phyloP scores from a whole-genome alignment of 176 grass and related monocot genomes.

The Alloteropsis semialata region DNA sequence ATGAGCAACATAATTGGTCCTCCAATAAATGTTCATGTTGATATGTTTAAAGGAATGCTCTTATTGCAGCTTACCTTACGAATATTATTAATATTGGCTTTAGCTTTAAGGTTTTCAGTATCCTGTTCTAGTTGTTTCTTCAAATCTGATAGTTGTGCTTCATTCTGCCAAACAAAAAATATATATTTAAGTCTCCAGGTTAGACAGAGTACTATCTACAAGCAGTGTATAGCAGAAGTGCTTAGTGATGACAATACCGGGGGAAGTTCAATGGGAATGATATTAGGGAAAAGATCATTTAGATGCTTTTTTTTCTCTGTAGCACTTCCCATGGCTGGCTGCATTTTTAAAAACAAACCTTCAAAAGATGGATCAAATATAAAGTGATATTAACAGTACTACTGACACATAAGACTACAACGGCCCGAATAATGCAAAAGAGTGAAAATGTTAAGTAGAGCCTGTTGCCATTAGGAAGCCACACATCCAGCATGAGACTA shows the following conservation, averaged over 20 bases:
- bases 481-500: constrained; percentile 48
- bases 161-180: constrained; percentile 43
- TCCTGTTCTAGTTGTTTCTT: constrained; percentile 73
- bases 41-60: neutral
- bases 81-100: constrained; percentile 62
- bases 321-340: constrained; percentile 43
- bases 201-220: constrained; percentile 32
- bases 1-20: neutral
- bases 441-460: constrained; percentile 29
- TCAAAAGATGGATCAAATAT: constrained; percentile 3
- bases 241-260: constrained; percentile 40
- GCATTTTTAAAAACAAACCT: constrained; percentile 8
- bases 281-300: constrained; percentile 72
- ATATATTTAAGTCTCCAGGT: neutral
- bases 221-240: neutral
- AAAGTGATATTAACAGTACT: neutral
- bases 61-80: constrained; percentile 43
- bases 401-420: neutral
- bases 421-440: too few species aligned
- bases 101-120: constrained; percentile 60
- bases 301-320: constrained; percentile 55
- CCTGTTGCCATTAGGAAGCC: constrained; percentile 30
- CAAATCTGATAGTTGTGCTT: constrained; percentile 55
- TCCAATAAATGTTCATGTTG: neutral
- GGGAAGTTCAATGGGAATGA: constrained; percentile 69